Base-by-base conservation (phyloP, 2,329 filamentous ascomycete species). In the Triangularia verruculosa region DNA sequence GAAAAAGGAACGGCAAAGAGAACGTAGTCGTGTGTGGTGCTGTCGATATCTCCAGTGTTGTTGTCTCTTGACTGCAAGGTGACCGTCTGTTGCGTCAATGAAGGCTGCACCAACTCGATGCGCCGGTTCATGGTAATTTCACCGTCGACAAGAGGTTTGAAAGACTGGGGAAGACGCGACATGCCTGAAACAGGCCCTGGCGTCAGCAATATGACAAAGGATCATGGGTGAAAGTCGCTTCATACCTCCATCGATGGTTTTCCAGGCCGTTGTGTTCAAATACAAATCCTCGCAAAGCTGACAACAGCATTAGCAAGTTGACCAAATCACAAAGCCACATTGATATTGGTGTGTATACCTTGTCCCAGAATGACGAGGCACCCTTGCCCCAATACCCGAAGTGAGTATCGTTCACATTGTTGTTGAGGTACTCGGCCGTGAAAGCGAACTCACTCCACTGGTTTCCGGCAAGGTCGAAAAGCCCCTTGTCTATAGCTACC, bases 1-100 rank as follows among this genome's bases (percentile, higher is more conserved):
- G 83, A 82, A 74, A 91, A 90, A 0, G 88, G 88, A 0, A 83
- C 82, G 0, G 86, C 80, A 3, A 90, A 79, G 15, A 91, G 78
- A 22, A 85, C 83, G 71, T 90, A 90, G 74, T 91, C 88, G 69
- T 85, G 89, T 1, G 82, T 79, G 22, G 82, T 77, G 39, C 22
- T 59, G 6, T 59, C 39, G 65, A 69, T 61, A 28, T 76, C 74
- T 24, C 15, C 17, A 52, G 72, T 79, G 67, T 74, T 77, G 53
- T 78, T 74, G 62, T 77, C 64, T 63, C 83, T 82, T 82, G 84
- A 90, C 24, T 83, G 78, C 1, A 91, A 78, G 0, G 81, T 82
- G 5, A 91, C 80, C 61, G 84, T 84, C 15, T 80, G 72, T 0
- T 78, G 78, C 0, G 76, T 75, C 1, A 80, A 76, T 61, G 86